Percentiles rank a stretch among this genome's conserved stretches.
Conservation (phyloP, 768 basidiomycete species). For the Cystobasidium tubakii region DNA sequence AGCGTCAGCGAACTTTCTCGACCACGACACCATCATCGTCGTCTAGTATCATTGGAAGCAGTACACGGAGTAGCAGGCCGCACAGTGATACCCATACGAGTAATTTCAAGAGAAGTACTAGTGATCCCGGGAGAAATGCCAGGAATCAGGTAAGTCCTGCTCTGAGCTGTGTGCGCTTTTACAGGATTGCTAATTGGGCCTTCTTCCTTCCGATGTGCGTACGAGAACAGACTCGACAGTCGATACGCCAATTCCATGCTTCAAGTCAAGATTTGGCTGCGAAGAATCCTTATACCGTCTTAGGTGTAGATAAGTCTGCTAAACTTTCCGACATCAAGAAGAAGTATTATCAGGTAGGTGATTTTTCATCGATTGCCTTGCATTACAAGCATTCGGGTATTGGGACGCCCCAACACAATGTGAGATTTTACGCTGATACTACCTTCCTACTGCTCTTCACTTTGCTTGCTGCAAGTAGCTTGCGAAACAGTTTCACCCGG, state of each 20-base stretch:
- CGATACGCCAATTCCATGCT: conserved; percentile 31
- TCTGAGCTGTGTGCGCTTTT: not conserved
- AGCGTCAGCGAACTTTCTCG: conserved; percentile 18
- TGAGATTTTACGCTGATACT: too few species aligned
- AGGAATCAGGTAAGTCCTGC: not conserved
- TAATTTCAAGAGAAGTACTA: not conserved
- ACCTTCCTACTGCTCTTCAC: too few species aligned
- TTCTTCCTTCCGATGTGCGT: not conserved
- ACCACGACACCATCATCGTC: not conserved
- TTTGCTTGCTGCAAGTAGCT: conserved; percentile 56
- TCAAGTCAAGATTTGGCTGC: not conserved
- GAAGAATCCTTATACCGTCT: conserved; percentile 84
- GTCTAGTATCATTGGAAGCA: not conserved
- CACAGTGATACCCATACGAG: not conserved
- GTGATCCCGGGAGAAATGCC: not conserved
- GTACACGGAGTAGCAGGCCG: not conserved
- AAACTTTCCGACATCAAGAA: conserved; percentile 89
- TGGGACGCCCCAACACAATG: too few species aligned
- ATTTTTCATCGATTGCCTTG: not conserved
- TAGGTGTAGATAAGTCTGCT: conserved; percentile 81
- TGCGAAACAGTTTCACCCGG: conserved; percentile 95
- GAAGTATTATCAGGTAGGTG: conserved; percentile 81
- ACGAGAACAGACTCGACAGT: not conserved
- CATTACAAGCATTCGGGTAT: too few species aligned
- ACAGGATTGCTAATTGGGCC: conserved; percentile 8